Base-by-base conservation (phyloP, 2,329 filamentous ascomycete genomes). In the Cladophialophora yegresii region DNA sequence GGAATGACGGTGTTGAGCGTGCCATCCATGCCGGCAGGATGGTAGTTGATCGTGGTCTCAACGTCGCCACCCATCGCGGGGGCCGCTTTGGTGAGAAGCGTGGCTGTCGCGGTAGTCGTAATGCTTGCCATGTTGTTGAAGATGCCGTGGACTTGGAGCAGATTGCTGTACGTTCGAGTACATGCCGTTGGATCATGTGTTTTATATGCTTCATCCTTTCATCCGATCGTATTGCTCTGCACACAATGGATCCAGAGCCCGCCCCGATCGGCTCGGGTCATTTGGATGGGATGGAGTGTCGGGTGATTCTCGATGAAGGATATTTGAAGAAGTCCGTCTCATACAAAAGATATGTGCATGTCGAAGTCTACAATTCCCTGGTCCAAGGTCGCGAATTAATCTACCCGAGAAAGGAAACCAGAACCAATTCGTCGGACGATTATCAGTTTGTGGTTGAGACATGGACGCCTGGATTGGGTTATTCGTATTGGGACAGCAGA, bases 21-120 rank as follows among this genome's bases (percentile, higher is more conserved):
- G 12, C 56, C 56, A 7, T 12, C 53, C 32, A 20, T 26, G 40
- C 40, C 40, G 2, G 40, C 12, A 40, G 53, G 53, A 55, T 20
- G 23, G 30, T 55, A 55, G 53, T 55, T 55, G 53, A 55, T 55
- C 32, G 53, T 55, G 2, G 53, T 55, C 23, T 55, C 53, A n/a
- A 55, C 53, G 8, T 12, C n/a, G 40, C 40, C 40, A n/a, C 40
- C 40, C n/a, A n/a, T 43, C 40, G 2, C n/a, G 40, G 40, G 10
- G 40, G 8, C 10, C 3, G 40, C 12, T n/a, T 43, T n/a, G 40
- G 40, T 8, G n/a, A 43, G 3, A n/a, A 43, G 40, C 40, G 40
- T 12, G 3, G n/a, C 10, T 43, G 40, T 43, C 40, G 10, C 9
- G 40, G 40, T 13, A 12, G 10, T n/a, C n/a, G 40, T 43, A n/a